Percentiles rank a stretch among this genome's conserved stretches.
Evolutionary conservation across 2,329 filamentous ascomycete species (phyloP).

Genomic region (Apiospora sp.): DNA sequence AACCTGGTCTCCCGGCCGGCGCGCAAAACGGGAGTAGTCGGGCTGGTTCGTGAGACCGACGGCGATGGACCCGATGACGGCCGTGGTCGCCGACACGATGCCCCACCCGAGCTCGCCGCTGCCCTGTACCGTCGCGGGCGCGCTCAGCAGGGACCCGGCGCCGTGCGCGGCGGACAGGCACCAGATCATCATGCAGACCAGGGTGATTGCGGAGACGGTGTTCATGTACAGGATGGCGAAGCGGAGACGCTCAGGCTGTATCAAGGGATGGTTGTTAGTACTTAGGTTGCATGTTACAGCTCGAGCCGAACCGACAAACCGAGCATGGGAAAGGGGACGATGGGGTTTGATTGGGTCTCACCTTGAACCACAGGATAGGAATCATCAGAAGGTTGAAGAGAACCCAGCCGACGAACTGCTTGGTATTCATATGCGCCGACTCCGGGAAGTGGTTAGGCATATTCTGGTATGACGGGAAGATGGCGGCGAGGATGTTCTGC

Average conservation of each 20-base stretch:
- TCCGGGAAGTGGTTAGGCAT: slow-evolving; percentile 3
- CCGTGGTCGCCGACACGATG: slow-evolving; percentile 69
- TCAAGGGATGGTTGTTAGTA: not conserved
- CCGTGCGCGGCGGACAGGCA: not conserved
- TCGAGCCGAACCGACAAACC: no score
- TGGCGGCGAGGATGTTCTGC: not conserved
- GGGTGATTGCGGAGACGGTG: not conserved
- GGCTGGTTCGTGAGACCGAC: slow-evolving; percentile 84
- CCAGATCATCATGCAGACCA: slow-evolving; percentile 21
- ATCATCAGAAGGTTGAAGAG: slow-evolving; percentile 4
- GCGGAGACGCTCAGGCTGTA: not conserved
- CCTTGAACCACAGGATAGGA: slow-evolving; percentile 10
- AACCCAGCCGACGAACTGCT: slow-evolving; percentile 4
- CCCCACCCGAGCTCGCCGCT: slow-evolving; percentile 73
- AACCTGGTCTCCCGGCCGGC: slow-evolving; percentile 76
- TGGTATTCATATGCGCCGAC: slow-evolving; percentile 2
- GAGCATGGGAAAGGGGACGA: no score
- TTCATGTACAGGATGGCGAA: slow-evolving; percentile 10
- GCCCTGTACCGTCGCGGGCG: not conserved
- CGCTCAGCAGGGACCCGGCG: not conserved
- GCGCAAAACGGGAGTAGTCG: slow-evolving; percentile 85
- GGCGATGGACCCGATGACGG: slow-evolving; percentile 81
- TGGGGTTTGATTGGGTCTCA: no score
- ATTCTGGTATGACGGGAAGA: slow-evolving; percentile 1
- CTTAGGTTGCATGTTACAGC: no score